Evolutionary conservation across 495 filamentous ascomycete species (phyloP).

Genomic region (Annulohypoxylon maeteangense): DNA sequence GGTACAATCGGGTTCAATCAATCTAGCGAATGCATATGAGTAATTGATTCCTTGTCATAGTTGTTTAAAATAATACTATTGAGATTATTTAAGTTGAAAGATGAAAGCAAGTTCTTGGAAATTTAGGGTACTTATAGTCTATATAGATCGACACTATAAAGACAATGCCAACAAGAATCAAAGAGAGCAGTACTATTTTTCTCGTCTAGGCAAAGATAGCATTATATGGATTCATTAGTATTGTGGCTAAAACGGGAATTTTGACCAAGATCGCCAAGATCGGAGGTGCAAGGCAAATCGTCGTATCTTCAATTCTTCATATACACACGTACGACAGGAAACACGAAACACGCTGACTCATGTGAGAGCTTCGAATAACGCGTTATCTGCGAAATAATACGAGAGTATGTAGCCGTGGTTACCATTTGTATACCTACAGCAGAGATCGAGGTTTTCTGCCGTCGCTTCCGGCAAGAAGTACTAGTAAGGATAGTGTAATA

Average conservation of each 20-base stretch:
- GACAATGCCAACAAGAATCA: too few relatives aligned
- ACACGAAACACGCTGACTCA: background rate
- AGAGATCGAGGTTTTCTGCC: background rate
- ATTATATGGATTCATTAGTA: background rate
- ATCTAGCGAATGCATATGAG: too few relatives aligned
- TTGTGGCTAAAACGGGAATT: background rate
- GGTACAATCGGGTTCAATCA: too few relatives aligned
- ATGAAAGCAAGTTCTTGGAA: too few relatives aligned
- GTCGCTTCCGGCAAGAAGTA: too few relatives aligned
- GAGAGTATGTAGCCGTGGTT: background rate
- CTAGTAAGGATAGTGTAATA: too few relatives aligned
- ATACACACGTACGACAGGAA: background rate
- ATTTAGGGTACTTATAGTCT: too few relatives aligned
- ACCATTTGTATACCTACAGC: background rate
- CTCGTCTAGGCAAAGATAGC: background rate
- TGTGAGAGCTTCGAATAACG: background rate
- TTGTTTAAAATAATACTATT: too few relatives aligned
- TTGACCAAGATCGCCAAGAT: background rate
- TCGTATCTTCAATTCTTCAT: background rate
- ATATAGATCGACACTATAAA: too few relatives aligned
- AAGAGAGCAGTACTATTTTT: background rate
- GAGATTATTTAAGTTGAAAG: too few relatives aligned
- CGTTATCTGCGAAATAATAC: background rate
- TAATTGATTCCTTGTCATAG: too few relatives aligned
- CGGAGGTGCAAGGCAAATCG: background rate